phyloP scores from a whole-genome alignment of 208 protist genomes.

The Acanthamoeba healyi region DNA sequence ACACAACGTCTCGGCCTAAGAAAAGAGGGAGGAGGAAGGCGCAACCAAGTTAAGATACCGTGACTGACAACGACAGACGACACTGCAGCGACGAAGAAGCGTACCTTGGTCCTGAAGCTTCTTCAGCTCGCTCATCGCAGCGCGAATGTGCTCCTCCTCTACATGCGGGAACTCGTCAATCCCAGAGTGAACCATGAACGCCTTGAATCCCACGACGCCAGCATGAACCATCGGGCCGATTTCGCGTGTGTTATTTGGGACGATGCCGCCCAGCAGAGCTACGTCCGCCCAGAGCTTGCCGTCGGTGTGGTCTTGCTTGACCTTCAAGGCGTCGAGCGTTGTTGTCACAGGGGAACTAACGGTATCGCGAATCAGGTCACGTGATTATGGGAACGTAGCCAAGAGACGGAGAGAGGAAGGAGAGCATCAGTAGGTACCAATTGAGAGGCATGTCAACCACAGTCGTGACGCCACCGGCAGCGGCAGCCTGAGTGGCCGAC shows the following conservation, averaged over 20 bases:
- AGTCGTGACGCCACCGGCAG: constrained; percentile 85
- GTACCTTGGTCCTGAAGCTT: constrained; percentile 24
- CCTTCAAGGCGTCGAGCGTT: constrained; percentile 12
- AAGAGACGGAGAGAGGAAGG: neutral
- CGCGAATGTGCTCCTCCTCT: constrained; percentile 65
- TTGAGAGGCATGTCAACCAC: constrained; percentile 86
- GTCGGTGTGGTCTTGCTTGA: constrained; percentile 74
- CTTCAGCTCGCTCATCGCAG: constrained; percentile 76
- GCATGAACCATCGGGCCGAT: constrained; percentile 79
- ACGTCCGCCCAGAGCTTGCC: constrained; percentile 83
- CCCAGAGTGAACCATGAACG: constrained; percentile 84
- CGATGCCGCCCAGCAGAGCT: constrained; percentile 80
- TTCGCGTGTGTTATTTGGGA: constrained; percentile 76
- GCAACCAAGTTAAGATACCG: neutral
- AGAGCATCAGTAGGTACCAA: neutral
- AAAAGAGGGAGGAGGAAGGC: neutral
- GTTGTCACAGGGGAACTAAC: constrained; percentile 79
- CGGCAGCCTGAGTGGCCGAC: constrained; percentile 80
- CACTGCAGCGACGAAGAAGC: too few species aligned
- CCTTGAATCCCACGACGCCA: constrained; percentile 84
- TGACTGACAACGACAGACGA: neutral
- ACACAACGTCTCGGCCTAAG: constrained; percentile 72
- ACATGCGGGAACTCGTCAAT: constrained; percentile 83
- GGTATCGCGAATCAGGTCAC: neutral
- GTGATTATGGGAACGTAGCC: too few species aligned